phyloP scores from a whole-genome alignment of 768 basidiomycete species.

The Kwoniella mangroviensis region DNA sequence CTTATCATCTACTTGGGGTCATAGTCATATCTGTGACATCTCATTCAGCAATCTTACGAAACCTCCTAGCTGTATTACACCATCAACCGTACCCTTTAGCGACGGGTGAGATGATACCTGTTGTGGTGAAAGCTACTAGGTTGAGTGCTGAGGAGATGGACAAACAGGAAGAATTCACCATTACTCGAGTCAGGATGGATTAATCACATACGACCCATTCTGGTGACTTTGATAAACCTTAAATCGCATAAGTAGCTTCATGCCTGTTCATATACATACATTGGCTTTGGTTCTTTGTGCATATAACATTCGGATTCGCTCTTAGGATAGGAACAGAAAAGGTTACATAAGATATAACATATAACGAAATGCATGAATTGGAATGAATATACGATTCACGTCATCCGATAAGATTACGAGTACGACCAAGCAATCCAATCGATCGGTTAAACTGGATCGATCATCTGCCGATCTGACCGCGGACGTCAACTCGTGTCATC shows the following conservation, averaged over 20 bases:
- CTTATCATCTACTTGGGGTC: background rate
- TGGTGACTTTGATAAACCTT: too few relatives aligned
- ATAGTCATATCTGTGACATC: slow-evolving; percentile 53
- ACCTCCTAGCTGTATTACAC: slow-evolving; percentile 48
- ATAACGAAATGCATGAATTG: background rate
- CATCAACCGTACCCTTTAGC: slow-evolving; percentile 50
- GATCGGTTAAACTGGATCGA: background rate
- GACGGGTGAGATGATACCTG: slow-evolving; percentile 57
- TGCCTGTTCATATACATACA: background rate
- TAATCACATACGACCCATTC: background rate
- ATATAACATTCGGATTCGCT: background rate
- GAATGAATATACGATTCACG: too few relatives aligned
- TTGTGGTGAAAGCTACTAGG: slow-evolving; percentile 52
- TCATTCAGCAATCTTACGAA: slow-evolving; percentile 51
- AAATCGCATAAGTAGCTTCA: too few relatives aligned
- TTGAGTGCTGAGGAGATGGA: slow-evolving; percentile 9
- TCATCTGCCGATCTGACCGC: background rate
- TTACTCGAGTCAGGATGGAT: background rate
- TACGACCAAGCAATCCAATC: too few relatives aligned
- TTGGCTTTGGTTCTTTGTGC: background rate
- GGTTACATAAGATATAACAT: too few relatives aligned
- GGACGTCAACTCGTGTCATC: too few relatives aligned
- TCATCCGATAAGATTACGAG: too few relatives aligned
- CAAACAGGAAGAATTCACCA: background rate
- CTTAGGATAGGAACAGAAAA: background rate